A percentile compares a stretch with the other conserved stretches of the same genome.
Evolutionary conservation across 495 filamentous ascomycete genomes (phyloP).

Genomic region (Pyrenula aspistea): DNA sequence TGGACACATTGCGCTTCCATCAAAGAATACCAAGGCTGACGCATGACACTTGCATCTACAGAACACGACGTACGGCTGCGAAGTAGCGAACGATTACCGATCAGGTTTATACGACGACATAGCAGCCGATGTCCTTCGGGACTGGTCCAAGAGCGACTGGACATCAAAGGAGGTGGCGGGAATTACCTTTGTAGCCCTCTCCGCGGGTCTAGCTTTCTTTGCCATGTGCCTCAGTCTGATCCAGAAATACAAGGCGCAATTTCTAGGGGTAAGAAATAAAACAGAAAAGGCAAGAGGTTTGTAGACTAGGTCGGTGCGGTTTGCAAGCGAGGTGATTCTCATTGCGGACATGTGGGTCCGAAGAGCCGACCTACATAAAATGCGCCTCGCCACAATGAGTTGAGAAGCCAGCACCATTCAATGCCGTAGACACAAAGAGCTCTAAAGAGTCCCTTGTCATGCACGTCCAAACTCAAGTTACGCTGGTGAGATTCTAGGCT

Average conservation of each 20-base stretch:
- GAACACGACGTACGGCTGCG: neutral
- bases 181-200: neutral
- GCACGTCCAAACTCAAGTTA: neutral
- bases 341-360: neutral
- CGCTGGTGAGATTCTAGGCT: neutral
- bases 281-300: neutral
- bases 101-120: neutral
- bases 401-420: neutral
- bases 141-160: neutral
- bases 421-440: neutral
- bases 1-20: neutral
- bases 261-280: neutral
- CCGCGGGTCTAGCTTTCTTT: neutral
- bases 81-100: neutral
- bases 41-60: neutral
- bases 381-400: neutral
- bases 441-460: neutral
- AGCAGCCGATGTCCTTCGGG: neutral
- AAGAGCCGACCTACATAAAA: neutral
- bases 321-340: neutral
- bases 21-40: neutral
- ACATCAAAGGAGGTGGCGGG: neutral
- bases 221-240: neutral
- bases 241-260: neutral
- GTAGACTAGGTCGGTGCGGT: neutral